Base-by-base conservation (phyloP, 306 rosid species). In the Prunus salicina region DNA sequence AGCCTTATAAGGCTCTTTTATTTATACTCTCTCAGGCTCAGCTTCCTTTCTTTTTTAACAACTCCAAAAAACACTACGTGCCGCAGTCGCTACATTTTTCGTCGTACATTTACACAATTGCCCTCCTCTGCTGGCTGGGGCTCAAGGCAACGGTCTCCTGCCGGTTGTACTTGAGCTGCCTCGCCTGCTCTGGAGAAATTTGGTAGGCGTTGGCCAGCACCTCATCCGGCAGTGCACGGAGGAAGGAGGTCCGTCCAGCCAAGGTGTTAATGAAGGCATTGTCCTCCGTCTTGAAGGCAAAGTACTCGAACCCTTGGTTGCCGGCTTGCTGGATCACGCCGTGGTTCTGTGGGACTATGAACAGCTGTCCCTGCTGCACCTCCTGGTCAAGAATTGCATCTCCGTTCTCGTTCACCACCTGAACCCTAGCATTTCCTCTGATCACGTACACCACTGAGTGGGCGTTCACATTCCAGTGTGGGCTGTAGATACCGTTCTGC, bases 391-490 rank as follows among this genome's bases (percentile, higher is more conserved):
- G 86, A 24, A 93, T 79, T 0, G 81, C 2, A 0, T 78, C 77
- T 0, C 97, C 97, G 6, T 41, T 28, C 84, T 74, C 19, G 69
- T 93, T 85, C 20, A 90, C 91, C 38, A 90, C 84, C 55, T 80
- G 89, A 3, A 86, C 72, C 32, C 77, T 71, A 18, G 87, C 96
- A 9, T 76, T n/a, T 9, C 97, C 97, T 55, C 79, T 85, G 0
- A 72, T 75, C 25, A 51, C 93, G 79, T 84, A 87, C 20, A 86
- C 8, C 0, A 89, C 22, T 13, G 78, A 72, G 79, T 93, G 86
- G 1, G 94, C 88, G 16, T 89, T 80, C 9, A 52, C 20, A 80
- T 80, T 90, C 91, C 89, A 92, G 50, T 90, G 90, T 11, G 97
- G 92, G 5, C 73, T 53, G 49, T 80, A 84, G 6, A 92, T 67